Conservation (phyloP, 2,329 filamentous ascomycete genomes). For the Cadophora gregata region DNA sequence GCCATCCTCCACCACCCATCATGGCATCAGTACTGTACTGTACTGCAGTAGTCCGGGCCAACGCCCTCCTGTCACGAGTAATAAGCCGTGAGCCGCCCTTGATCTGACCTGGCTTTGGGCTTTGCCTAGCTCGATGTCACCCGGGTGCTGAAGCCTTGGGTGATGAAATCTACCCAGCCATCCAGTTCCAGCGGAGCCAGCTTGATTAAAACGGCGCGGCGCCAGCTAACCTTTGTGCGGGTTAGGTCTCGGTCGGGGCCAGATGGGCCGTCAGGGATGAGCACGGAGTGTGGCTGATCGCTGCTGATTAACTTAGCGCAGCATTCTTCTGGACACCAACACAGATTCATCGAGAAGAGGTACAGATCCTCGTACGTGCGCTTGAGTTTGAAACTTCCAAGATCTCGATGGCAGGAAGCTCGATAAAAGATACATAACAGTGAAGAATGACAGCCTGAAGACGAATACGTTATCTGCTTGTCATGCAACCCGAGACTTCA, state of each 20-base stretch:
- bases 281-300: constrained; percentile 14
- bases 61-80: constrained; percentile 15
- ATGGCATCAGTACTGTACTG: too few species aligned
- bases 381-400: constrained; percentile 16
- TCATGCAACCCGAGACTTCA: not conserved
- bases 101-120: constrained; percentile 2
- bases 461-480: not conserved
- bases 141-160: constrained; percentile 9
- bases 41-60: constrained; percentile 15
- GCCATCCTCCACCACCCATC: not conserved
- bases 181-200: not conserved
- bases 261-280: constrained; percentile 11
- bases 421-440: not conserved
- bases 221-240: constrained; percentile 5
- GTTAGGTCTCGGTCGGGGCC: constrained; percentile 2
- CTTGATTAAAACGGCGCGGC: not conserved
- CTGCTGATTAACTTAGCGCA: constrained; percentile 8
- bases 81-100: constrained; percentile 14
- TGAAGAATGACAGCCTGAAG: not conserved
- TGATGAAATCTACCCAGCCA: constrained; percentile 10
- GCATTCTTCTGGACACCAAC: not conserved
- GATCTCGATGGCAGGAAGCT: not conserved
- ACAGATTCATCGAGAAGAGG: constrained; percentile 8
- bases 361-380: constrained; percentile 5
- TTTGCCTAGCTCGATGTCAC: constrained; percentile 12